Base-by-base conservation (phyloP, 1,139 yeast genomes). In the Candida pseudocylindracea region DNA sequence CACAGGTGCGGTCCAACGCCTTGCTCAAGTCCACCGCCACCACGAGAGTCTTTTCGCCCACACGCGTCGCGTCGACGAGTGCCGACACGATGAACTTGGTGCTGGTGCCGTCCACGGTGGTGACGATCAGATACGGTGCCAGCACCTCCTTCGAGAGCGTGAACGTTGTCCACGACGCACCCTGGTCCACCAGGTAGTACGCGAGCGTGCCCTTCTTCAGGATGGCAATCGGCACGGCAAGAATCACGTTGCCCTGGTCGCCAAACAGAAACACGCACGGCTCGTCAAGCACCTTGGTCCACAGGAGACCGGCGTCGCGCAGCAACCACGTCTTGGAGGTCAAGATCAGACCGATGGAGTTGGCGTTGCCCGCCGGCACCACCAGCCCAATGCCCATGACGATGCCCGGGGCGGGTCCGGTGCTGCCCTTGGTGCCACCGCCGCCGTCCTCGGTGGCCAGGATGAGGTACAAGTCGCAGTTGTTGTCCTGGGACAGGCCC, bases 21-120 rank as follows among this genome's bases (percentile, higher is more conserved):
- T 61, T 57, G 1, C 63, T 45, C 41, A 81, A 78, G 45, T 79
- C 88, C 33, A 80, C 42, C 0, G 76, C 44, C 39, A 63, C 61
- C 27, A 58, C 40, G 24, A 47, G 41, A 1, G 35, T 27, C 2
- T 36, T 12, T 27, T 42, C 42, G 3, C 38, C 42, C 2, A 43
- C 41, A 2, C 10, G 8, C 9, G 42, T 36, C 4, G 49, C 48
- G 28, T 48, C 57, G 6, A 45, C 41, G 9, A 57, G 31, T 1
- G 80, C 85, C 25, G 60, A 47, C n/a, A 72, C 42, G 12, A 75
- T 40, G 42, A 79, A 72, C 36, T 63, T 63, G 27, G 62, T 54
- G 1, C 83, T 67, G 0, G 88, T 64, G 2, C 91, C 81, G 50
- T 79, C 93, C n/a, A 72, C 61, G 1, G 85, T 67, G 2, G 67